Conservation (phyloP, 129 eudicot species). For the Scalesia atractyloides region DNA sequence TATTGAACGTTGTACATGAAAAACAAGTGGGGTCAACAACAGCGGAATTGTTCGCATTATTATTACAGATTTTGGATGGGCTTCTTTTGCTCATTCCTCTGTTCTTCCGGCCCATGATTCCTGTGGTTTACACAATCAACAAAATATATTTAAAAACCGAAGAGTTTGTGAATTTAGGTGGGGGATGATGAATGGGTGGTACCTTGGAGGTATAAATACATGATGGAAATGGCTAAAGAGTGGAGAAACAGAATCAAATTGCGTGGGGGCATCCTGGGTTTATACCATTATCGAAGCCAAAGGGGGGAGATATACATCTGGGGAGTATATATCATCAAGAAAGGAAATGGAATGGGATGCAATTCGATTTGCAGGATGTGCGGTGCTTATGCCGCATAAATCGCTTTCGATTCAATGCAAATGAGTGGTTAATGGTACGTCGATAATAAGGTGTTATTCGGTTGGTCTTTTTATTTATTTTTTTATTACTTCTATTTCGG, state of each 20-base stretch:
- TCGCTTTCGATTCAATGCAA: constrained; percentile 31
- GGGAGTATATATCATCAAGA: neutral
- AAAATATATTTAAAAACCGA: neutral
- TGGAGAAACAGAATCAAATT: constrained; percentile 38
- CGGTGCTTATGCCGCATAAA: constrained; percentile 37
- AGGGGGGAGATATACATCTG: neutral
- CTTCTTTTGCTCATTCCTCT: constrained; percentile 44
- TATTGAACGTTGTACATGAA: constrained; percentile 61
- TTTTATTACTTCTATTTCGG: neutral
- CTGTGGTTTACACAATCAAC: constrained; percentile 5
- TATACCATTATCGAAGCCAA: constrained; percentile 15
- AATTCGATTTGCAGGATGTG: constrained; percentile 17
- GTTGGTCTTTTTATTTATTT: neutral
- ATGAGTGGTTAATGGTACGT: constrained; percentile 27
- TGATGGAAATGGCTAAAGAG: constrained; percentile 32
- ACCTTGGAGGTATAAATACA: constrained; percentile 34
- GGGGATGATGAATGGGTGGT: neutral
- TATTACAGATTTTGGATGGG: constrained; percentile 51
- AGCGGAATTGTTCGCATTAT: constrained; percentile 33
- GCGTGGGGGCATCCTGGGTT: constrained; percentile 39
- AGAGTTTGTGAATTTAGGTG: no score
- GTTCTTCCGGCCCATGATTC: constrained; percentile 58
- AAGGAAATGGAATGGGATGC: neutral
- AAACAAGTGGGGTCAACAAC: constrained; percentile 57
- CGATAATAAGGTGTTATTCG: constrained; percentile 11